These are phyloP conservation scores for Populus davidiana DNA, from an alignment of 345 rosid genomes.

Conservation along the genomic window DNA sequence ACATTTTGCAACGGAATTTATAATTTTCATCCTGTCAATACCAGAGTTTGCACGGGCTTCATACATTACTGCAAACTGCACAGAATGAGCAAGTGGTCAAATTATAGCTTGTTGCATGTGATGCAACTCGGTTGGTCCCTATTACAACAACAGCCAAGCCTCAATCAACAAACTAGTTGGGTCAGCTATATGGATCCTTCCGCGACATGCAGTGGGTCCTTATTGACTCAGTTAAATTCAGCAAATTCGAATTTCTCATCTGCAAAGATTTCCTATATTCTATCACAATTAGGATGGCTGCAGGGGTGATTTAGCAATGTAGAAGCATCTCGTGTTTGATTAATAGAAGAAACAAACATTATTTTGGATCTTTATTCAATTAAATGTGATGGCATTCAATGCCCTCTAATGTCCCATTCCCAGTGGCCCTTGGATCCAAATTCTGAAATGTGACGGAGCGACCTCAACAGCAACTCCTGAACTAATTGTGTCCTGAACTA, in stretches of 20 bases:
- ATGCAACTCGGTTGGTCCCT: neutral
- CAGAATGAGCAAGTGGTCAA: neutral
- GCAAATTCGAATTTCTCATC: neutral
- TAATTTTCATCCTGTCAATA: slow-evolving; percentile 84
- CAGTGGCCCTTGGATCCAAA: too few relatives aligned
- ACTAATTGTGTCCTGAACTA: neutral
- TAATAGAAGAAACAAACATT: neutral
- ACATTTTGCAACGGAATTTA: slow-evolving; percentile 81
- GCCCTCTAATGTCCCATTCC: neutral
- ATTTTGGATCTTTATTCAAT: neutral
- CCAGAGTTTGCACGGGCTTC: slow-evolving; percentile 92
- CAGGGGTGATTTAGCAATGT: neutral
- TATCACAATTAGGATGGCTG: neutral
- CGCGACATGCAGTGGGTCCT: too few relatives aligned
- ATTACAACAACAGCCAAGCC: neutral
- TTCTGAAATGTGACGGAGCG: neutral
- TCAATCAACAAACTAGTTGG: too few relatives aligned
- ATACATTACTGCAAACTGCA: slow-evolving; percentile 92
- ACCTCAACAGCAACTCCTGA: neutral
- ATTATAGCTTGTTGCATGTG: neutral
- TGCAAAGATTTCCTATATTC: neutral
- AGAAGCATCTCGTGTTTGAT: neutral
- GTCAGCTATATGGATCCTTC: too few relatives aligned
- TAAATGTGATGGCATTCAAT: neutral
- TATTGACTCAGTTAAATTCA: neutral